phyloP scores from a whole-genome alignment of 164 flowering plant species.

The Sextonia rubra region DNA sequence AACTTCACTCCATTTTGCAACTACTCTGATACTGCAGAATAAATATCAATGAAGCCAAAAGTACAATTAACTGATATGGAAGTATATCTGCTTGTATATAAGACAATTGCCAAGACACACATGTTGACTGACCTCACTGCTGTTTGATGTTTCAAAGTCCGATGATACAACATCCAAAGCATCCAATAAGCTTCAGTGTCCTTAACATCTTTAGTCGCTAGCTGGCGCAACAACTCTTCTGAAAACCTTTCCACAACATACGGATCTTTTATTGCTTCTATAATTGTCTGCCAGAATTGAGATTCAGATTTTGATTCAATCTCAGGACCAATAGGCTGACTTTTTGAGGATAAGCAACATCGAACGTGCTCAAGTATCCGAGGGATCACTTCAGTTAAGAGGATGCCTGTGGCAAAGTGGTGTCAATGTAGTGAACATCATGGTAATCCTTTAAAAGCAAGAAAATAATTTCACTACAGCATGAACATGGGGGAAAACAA shows the following conservation, averaged over 20 bases:
- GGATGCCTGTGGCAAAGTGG: slow-evolving; percentile 48
- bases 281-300: slow-evolving; percentile 58
- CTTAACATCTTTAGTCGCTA: slow-evolving; percentile 41
- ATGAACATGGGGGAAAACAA: too few relatives aligned
- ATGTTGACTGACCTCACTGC: slow-evolving; percentile 47
- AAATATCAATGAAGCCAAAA: neutral
- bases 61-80: neutral
- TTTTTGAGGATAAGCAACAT: slow-evolving; percentile 27
- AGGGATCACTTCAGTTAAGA: slow-evolving; percentile 53
- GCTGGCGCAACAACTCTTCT: slow-evolving; percentile 67
- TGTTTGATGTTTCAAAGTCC: slow-evolving; percentile 28
- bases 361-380: slow-evolving; percentile 47
- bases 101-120: slow-evolving; percentile 5
- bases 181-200: slow-evolving; percentile 85
- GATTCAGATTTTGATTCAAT: slow-evolving; percentile 43
- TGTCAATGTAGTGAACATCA: neutral
- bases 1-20: neutral
- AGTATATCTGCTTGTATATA: neutral
- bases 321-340: slow-evolving; percentile 21
- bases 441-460: too few relatives aligned
- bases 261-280: slow-evolving; percentile 68
- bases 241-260: slow-evolving; percentile 74
- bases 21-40: neutral
- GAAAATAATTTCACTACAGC: too few relatives aligned
- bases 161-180: slow-evolving; percentile 71